Evolutionary conservation across 768 basidiomycete genomes (phyloP).

Genomic region (Artomyces pyxidatus): DNA sequence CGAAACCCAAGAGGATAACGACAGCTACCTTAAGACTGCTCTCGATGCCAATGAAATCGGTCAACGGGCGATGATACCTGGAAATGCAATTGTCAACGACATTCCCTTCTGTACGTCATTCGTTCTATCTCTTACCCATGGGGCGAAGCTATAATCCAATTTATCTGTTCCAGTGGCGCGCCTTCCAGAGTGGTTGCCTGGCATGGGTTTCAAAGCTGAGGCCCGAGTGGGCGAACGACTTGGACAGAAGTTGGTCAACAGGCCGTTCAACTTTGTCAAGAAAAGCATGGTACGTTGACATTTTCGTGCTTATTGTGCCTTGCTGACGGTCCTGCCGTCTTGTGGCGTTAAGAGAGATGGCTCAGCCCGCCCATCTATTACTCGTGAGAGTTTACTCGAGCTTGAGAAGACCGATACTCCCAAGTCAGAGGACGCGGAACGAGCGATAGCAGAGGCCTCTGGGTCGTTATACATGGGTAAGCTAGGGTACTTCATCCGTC

Average conservation of each 20-base stretch:
- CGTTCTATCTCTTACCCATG: not conserved
- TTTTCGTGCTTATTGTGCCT: not conserved
- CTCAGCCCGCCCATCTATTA: not conserved
- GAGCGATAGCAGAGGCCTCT: not conserved
- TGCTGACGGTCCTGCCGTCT: not conserved
- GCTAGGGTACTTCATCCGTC: not conserved
- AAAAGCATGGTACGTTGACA: not conserved
- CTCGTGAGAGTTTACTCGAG: not conserved
- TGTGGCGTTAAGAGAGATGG: not conserved
- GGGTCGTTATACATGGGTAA: not conserved
- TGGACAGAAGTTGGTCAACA: not conserved
- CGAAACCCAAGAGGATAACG: not conserved
- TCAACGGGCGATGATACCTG: not conserved
- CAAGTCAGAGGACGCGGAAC: not conserved
- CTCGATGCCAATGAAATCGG: not conserved
- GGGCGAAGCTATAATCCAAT: not conserved
- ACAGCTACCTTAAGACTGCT: not conserved
- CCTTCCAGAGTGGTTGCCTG: not conserved
- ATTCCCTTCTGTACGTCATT: not conserved
- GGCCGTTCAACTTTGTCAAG: not conserved
- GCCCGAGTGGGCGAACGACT: not conserved
- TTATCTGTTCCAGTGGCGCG: not conserved
- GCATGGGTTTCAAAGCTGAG: not conserved
- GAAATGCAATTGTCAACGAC: not conserved
- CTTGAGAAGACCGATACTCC: not conserved